Base-by-base conservation (phyloP, 306 rosid species). In the Herpetospermum pedunculosum region DNA sequence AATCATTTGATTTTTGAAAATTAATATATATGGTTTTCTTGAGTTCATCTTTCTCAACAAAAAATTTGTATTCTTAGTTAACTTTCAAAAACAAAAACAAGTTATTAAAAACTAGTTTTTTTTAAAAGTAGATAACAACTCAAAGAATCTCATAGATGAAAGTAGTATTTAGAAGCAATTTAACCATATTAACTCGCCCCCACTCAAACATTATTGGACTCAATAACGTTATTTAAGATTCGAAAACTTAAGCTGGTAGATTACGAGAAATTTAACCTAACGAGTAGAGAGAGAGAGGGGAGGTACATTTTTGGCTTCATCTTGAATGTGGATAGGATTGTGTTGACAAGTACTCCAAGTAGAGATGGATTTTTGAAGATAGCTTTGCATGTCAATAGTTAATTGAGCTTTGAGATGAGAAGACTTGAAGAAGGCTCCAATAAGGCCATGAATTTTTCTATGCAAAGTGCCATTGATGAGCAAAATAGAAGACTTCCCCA, bases 381-480 rank as follows among this genome's bases (percentile, higher is more conserved):
- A 26, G 25, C 6, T 69, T 5, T 69, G 55, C 73, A 69, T 41
- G 10, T 69, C 23, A 14, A 25, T 25, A 38, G 73, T 44, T 43
- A 69, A 15, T 69, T 69, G 54, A 43, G 54, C 55, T 43, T 69
- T 69, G 34, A 69, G 49, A 69, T 41, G 73, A 69, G 96, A 21
- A 0, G 97, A 84, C 75, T 89, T 94, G 2, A 91, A 90, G 21
- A 94, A 94, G 30, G 92, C 87, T 90, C 84, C 87, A 5, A 97
- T 88, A 46, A 94, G 85, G 0, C 95, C 92, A n/a, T 94, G 97
- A 94, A 94, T 94, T 82, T 86, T 77, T 81, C 90, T 94, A 41
- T 94, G 99, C 2, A 94, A 87, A 8, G 50, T 21, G 1, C 99
- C 99, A 43, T 89, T 89, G 88, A 94, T 87, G 12, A 94, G 80